Base-by-base conservation (phyloP, 441 rosid species). In the Sinapis alba region DNA sequence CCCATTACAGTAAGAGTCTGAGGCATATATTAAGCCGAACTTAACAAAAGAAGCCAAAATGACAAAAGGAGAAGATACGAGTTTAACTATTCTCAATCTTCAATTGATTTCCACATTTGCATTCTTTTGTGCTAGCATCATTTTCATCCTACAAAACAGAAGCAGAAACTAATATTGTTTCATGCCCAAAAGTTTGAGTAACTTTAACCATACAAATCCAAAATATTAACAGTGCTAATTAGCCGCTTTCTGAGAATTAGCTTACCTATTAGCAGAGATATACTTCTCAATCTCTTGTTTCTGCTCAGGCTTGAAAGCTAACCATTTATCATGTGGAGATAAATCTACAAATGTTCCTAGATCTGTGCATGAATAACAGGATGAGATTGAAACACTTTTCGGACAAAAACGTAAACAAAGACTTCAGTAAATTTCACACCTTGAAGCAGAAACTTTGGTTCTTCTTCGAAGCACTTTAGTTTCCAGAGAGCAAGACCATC, bases 401-500 rank as follows among this genome's bases (percentile, higher is more conserved):
- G 13, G 27, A 28, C n/a, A 5, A 24, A 3, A 30, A 54, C 23
- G 3, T 7, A 34, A 24, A 12, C 30, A 38, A 8, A 54, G 28
- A 56, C 65, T 65, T 3, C 6, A 59, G 24, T 43, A 43, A 28
- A 30, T 27, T 58, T 41, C 60, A 60, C 12, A 91, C 98, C 98
- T 89, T 91, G 98, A 77, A 85, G 88, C 84, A 91, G 77, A 56
- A 86, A 65, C 72, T 78, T 82, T 19, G 80, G 68, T 72, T 83
- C 85, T 58, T 75, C 80, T 19, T 60, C 20, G 69, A 73, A 79
- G 68, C 83, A 75, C 26, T 81, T 87, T 38, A 94, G 62, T 76
- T 81, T 89, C 98, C 98, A 94, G 62, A 91, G 84, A 64, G 76
- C 71, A 56, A 18, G 79, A 24, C 95, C 93, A 23, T 80, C 76